These are phyloP conservation scores for Pseudogymnoascus destructans DNA, from an alignment of 2,329 filamentous ascomycete genomes.

Conservation along the genomic window DNA sequence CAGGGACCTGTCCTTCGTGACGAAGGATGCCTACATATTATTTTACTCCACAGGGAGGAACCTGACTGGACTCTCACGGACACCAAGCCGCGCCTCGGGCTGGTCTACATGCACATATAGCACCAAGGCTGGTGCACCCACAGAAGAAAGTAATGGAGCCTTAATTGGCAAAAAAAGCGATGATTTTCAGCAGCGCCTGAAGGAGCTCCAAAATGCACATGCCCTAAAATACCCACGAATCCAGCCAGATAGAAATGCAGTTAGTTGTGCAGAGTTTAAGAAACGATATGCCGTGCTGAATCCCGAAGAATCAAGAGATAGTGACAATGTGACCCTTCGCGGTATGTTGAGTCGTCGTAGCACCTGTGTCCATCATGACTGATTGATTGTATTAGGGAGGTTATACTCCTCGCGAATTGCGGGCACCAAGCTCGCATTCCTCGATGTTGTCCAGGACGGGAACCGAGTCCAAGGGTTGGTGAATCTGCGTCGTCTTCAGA, in stretches of 20 bases:
- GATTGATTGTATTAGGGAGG: conserved; percentile 44
- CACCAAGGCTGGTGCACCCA: conserved; percentile 13
- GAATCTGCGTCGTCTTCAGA: conserved; percentile 42
- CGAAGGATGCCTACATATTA: conserved; percentile 33
- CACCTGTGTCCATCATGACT: conserved; percentile 9
- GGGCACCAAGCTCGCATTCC: conserved; percentile 69
- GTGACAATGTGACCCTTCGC: conserved; percentile 17
- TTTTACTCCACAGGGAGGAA: conserved; percentile 31
- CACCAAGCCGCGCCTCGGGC: conserved; percentile 16
- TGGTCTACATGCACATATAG: conserved; percentile 21
- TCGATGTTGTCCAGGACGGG: conserved; percentile 66
- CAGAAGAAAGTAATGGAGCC: conserved; percentile 12
- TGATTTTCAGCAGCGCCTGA: conserved; percentile 37
- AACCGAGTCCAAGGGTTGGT: conserved; percentile 63
- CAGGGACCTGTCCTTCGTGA: conserved; percentile 27
- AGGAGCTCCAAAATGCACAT: conserved; percentile 38
- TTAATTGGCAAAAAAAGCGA: conserved; percentile 14
- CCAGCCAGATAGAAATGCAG: conserved; percentile 23
- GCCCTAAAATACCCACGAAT: conserved; percentile 44
- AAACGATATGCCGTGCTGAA: conserved; percentile 28
- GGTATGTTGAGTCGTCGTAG: conserved; percentile 18
- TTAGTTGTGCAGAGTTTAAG: conserved; percentile 25
- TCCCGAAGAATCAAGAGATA: conserved; percentile 18
- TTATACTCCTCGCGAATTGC: conserved; percentile 57
- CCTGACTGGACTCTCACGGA: conserved; percentile 2